Conservation (phyloP, 306 rosid species). For the Clitoria ternatea region DNA sequence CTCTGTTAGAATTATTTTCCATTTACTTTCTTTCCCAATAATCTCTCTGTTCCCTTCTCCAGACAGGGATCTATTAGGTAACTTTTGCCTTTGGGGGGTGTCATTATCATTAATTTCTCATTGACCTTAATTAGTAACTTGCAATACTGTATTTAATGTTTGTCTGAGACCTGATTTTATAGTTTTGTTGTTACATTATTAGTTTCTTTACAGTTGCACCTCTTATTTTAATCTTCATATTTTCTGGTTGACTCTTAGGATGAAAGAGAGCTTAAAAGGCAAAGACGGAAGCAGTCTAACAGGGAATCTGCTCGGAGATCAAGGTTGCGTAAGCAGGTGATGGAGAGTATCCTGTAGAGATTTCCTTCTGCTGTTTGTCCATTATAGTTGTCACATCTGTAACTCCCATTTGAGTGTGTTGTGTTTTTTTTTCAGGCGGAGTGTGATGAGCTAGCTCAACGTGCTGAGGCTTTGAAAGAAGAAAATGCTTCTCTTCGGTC, state of each 20-base stretch:
- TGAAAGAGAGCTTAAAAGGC: conserved; percentile 93
- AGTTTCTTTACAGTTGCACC: conserved; percentile 12
- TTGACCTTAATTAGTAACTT: background rate
- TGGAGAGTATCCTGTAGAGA: background rate
- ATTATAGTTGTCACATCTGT: conserved; percentile 8
- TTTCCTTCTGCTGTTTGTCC: conserved; percentile 19
- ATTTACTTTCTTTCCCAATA: background rate
- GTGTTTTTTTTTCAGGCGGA: conserved; percentile 65
- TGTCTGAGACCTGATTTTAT: background rate
- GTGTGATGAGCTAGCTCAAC: conserved; percentile 92
- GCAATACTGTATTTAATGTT: background rate
- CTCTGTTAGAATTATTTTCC: background rate
- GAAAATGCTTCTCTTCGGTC: conserved; percentile 80
- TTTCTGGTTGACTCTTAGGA: conserved; percentile 49
- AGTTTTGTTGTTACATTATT: background rate
- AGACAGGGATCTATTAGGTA: background rate
- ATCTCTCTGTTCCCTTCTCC: background rate
- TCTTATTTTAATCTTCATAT: background rate
- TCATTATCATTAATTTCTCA: no score
- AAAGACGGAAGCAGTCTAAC: conserved; percentile 93
- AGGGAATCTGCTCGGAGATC: conserved; percentile 99
- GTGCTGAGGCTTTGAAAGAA: conserved; percentile 81
- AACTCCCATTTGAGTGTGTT: background rate
- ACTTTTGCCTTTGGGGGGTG: background rate
- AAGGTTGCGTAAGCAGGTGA: conserved; percentile 96